Conservation (phyloP, 164 flowering plant species). For the Umbellularia californica region DNA sequence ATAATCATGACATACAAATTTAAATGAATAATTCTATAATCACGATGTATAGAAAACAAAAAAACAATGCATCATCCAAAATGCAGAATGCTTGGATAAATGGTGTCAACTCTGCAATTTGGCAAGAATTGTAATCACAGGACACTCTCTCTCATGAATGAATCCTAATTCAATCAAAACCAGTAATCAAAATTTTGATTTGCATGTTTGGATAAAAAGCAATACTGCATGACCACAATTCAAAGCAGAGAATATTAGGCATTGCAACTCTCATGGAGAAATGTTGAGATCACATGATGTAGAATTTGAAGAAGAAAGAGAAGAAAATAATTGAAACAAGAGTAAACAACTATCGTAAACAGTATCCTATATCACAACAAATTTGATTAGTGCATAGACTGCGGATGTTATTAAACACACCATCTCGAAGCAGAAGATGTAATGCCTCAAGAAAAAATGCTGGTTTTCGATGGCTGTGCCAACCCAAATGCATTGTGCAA, state of each 20-base stretch:
- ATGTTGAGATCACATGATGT: not conserved
- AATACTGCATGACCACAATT: not conserved
- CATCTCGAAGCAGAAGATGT: too few relatives aligned
- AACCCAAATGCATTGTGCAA: not conserved
- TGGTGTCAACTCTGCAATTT: too few relatives aligned
- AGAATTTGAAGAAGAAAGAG: not conserved
- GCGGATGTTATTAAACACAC: too few relatives aligned
- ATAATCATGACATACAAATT: too few relatives aligned
- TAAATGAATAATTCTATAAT: too few relatives aligned
- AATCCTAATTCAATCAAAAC: not conserved
- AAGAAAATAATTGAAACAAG: not conserved
- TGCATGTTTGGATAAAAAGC: not conserved
- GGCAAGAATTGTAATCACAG: too few relatives aligned
- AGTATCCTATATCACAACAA: too few relatives aligned
- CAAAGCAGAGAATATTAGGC: not conserved
- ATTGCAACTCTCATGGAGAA: not conserved
- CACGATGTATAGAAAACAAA: too few relatives aligned
- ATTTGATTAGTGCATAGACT: too few relatives aligned
- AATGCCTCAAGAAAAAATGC: not conserved
- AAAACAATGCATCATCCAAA: too few relatives aligned
- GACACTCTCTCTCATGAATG: not conserved
- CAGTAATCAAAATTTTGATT: not conserved
- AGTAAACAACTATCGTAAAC: not conserved
- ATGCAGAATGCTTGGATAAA: too few relatives aligned
- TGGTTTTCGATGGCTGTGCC: not conserved